phyloP scores from a whole-genome alignment of 208 protist species.

The Strigomonas culicis region DNA sequence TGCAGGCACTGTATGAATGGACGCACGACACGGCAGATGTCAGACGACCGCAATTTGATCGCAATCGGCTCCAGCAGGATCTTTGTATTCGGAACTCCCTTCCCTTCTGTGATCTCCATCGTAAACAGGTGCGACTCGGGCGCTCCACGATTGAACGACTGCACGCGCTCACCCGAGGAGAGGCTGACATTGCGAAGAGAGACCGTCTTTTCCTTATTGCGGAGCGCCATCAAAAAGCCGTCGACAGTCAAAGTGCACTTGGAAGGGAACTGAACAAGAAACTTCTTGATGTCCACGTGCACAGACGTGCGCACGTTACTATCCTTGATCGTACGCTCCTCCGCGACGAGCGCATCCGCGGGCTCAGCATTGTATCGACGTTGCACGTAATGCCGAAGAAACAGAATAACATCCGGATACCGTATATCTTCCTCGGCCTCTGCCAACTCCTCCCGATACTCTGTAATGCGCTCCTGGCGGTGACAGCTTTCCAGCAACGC shows the following conservation, averaged over 20 bases:
- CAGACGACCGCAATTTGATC: background rate
- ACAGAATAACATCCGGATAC: constrained; percentile 71
- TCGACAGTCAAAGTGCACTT: background rate
- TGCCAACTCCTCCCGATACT: constrained; percentile 40
- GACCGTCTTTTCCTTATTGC: background rate
- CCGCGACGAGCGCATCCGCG: background rate
- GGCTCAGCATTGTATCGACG: constrained; percentile 27
- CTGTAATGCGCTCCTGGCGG: constrained; percentile 32
- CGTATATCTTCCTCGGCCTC: constrained; percentile 68
- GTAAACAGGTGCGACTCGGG: background rate
- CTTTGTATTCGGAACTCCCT: background rate
- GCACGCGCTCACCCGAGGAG: too few species aligned
- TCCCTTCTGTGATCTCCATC: background rate
- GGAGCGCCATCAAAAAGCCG: background rate
- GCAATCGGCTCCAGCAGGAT: background rate
- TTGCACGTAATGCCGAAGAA: constrained; percentile 49
- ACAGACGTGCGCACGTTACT: background rate
- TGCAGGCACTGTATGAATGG: background rate
- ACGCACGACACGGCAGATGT: background rate
- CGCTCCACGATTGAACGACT: background rate
- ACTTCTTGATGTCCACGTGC: background rate
- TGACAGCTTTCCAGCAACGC: constrained; percentile 66
- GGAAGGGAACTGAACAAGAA: background rate
- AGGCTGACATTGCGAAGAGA: background rate
- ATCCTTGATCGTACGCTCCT: background rate